Evolutionary conservation across 176 grass and related monocot species (phyloP).

Genomic region (Poa annua): DNA sequence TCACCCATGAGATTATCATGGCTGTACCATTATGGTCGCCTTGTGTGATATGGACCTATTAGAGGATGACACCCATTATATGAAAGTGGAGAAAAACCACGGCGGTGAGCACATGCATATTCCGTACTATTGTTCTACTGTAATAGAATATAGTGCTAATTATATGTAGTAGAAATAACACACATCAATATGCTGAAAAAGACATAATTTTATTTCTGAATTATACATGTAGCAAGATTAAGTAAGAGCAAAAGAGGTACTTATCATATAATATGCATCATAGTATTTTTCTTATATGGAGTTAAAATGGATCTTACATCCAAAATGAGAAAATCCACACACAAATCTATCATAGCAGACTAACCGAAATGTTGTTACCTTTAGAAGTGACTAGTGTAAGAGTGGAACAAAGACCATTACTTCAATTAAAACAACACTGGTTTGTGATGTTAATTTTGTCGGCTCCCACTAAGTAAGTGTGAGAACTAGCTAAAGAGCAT

Average conservation of each 20-base stretch:
- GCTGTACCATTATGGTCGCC: conserved; percentile 68
- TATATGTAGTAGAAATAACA: neutral
- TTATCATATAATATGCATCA: neutral
- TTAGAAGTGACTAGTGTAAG: conserved; percentile 14
- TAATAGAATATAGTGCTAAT: neutral
- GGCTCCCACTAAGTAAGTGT: conserved; percentile 4
- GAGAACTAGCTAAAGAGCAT: no score
- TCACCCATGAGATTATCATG: conserved; percentile 93
- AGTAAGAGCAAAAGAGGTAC: neutral
- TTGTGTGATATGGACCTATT: conserved; percentile 96
- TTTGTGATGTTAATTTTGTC: neutral
- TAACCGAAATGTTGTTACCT: neutral
- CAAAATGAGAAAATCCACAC: neutral
- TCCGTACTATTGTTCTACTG: neutral
- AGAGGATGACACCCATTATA: conserved; percentile 17
- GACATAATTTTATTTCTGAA: neutral
- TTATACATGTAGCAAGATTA: neutral
- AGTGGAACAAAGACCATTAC: conserved; percentile 21
- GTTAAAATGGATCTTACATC: neutral
- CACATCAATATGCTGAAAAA: conserved; percentile 33
- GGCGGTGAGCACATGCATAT: neutral
- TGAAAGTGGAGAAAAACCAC: conserved; percentile 3
- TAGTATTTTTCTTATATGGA: neutral
- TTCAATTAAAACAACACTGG: neutral
- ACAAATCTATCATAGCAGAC: neutral